Evolutionary conservation across 306 rosid species (phyloP), one percentile per base, ranked within the genome.

Genomic region (Clitoria ternatea): DNA sequence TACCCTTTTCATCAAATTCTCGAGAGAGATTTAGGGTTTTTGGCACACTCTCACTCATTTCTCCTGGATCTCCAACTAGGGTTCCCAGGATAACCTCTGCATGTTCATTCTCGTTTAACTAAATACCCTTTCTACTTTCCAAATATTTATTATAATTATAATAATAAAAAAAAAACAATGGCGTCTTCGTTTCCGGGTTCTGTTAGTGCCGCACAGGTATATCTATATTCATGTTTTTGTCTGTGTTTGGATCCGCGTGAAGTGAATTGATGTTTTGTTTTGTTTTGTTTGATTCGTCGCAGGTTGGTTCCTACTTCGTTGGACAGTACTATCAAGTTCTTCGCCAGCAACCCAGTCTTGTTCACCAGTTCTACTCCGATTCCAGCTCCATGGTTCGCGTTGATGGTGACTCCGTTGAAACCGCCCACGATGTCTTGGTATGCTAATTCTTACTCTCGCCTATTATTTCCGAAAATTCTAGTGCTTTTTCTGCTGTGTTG

Each of bases 221-320:
- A n/a, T 27, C 1, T 27, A 3, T 19, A 13, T 12, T 9, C 0
- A 9, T 52, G 7, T 15, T 9, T 4, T 7, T 54, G 11, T 1
- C 0, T 0, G 13, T 2, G 17, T 0, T 15, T 56, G 27, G 37
- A 57, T 67, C 72, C 27, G 30, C 15, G 4, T 32, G 4, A 22
- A 54, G 26, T 66, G 5, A 23, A 2, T 20, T 2, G 0, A 13
- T 17, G 5, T 17, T n/a, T 45, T 0, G 27, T 11, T 15, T 1
- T 36, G 22, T 7, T 73, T 73, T 57, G 8, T 30, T 0, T 30
- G 19, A 0, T 65, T 73, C 9, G n/a, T n/a, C n/a, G n/a, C 73
- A 92, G 98, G 98, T 92, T n/a, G 98, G 98, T 18, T 89, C 98
- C 2, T 88, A 92, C 83, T 92, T 92, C 52, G 96, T 85, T 30